phyloP scores from a whole-genome alignment of 2,329 filamentous ascomycete genomes.

The Cryphonectria nitschkei region DNA sequence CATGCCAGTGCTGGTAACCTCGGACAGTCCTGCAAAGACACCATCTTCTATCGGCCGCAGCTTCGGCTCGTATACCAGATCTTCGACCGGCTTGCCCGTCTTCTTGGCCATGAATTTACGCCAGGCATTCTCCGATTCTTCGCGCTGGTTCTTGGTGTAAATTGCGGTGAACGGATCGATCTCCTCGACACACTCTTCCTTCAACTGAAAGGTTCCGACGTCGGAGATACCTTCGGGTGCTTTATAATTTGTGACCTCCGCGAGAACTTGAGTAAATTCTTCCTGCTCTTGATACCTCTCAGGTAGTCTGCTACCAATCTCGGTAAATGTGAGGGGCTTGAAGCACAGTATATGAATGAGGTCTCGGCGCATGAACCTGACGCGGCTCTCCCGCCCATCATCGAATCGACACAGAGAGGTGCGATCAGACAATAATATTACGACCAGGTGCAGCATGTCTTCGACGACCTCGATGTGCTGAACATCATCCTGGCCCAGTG shows the following conservation, averaged over 20 bases:
- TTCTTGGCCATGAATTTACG: constrained; percentile 86
- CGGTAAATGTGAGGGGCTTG: constrained; percentile 92
- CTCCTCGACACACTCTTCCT: constrained; percentile 80
- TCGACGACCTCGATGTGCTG: constrained; percentile 94
- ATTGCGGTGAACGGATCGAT: constrained; percentile 96
- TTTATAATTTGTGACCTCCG: constrained; percentile 87
- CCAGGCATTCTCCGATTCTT: constrained; percentile 91
- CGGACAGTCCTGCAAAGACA: constrained; percentile 74
- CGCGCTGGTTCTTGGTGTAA: constrained; percentile 95
- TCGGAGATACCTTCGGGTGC: constrained; percentile 90
- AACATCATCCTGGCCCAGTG: constrained; percentile 77
- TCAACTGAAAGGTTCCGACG: constrained; percentile 91
- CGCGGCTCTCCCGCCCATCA: constrained; percentile 66
- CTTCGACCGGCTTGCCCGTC: constrained; percentile 76
- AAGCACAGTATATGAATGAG: constrained; percentile 95
- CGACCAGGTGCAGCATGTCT: constrained; percentile 92
- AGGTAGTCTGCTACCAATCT: constrained; percentile 81
- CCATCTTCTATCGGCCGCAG: constrained; percentile 76
- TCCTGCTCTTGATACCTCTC: constrained; percentile 90
- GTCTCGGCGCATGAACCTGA: constrained; percentile 80
- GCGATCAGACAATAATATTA: constrained; percentile 87
- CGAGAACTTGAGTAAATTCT: constrained; percentile 81
- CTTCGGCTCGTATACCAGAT: constrained; percentile 90
- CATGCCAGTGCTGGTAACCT: constrained; percentile 80
- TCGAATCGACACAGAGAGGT: constrained; percentile 74